phyloP scores from a whole-genome alignment of 1,284 basidiomycete species.

The Ganoderma meredithae region DNA sequence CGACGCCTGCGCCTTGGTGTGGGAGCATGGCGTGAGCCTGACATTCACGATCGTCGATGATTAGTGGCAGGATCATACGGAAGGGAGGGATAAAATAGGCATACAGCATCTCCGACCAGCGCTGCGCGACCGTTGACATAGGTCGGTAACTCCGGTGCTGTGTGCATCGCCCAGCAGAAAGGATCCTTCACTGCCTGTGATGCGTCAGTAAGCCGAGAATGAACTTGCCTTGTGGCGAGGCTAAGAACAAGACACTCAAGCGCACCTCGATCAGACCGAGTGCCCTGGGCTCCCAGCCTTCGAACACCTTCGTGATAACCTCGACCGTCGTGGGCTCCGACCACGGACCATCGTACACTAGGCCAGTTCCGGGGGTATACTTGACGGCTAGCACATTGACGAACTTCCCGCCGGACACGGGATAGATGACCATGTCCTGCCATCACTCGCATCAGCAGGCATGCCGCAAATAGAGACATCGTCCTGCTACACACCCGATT shows the following conservation, averaged over 20 bases:
- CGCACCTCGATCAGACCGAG: conserved; percentile 31
- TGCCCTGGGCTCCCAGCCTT: conserved; percentile 39
- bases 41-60: too few species aligned
- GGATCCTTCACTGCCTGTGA: conserved; percentile 7
- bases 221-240: conserved; percentile 8
- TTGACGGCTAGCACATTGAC: conserved; percentile 37
- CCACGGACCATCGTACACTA: conserved; percentile 35
- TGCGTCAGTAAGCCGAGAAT: not conserved
- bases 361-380: conserved; percentile 27
- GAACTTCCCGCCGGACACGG: conserved; percentile 20
- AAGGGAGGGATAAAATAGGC: conserved; percentile 3
- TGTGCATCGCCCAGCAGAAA: conserved; percentile 37
- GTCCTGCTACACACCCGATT: not conserved
- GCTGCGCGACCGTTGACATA: conserved; percentile 37
- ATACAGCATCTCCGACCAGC: conserved; percentile 44
- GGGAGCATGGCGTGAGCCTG: conserved; percentile 40
- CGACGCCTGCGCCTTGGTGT: conserved; percentile 47
- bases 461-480: not conserved
- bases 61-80: conserved; percentile 31
- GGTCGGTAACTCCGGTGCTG: conserved; percentile 32
- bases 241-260: not conserved
- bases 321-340: conserved; percentile 28
- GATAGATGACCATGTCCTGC: conserved; percentile 17
- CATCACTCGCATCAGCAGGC: not conserved
- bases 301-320: conserved; percentile 31